Conservation (phyloP, 1,284 basidiomycete species). For the Trichosporon sp. region DNA sequence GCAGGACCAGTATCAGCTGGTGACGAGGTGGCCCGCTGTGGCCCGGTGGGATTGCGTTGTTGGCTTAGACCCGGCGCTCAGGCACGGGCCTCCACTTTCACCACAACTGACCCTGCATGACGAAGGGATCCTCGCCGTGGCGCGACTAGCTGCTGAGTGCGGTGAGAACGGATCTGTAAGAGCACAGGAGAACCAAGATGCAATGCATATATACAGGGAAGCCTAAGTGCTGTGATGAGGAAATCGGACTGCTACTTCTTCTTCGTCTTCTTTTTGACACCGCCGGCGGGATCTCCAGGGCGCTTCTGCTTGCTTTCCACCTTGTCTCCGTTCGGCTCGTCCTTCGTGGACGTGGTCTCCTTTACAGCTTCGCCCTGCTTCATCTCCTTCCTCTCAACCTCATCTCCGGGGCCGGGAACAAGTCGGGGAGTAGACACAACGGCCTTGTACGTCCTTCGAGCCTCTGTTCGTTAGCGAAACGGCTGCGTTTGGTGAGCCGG, state of each 20-base stretch:
- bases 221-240: not conserved
- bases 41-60: constrained; percentile 13
- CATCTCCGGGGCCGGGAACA: constrained; percentile 33
- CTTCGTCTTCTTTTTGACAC: constrained; percentile 27
- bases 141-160: not conserved
- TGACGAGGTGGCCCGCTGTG: constrained; percentile 4
- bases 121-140: not conserved
- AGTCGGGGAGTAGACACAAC: constrained; percentile 48
- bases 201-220: constrained; percentile 24
- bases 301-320: constrained; percentile 19
- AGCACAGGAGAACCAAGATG: constrained; percentile 10
- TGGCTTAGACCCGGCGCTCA: constrained; percentile 7
- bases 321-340: not conserved
- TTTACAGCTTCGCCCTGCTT: not conserved
- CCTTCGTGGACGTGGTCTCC: not conserved
- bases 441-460: constrained; percentile 53
- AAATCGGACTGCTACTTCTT: constrained; percentile 24
- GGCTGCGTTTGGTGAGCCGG: not conserved
- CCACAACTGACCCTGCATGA: not conserved
- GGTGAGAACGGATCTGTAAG: too few relatives aligned
- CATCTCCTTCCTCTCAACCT: not conserved
- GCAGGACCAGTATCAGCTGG: not conserved
- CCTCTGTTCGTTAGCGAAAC: constrained; percentile 38
- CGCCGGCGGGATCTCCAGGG: constrained; percentile 4
- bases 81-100: constrained; percentile 21